Evolutionary conservation across 345 rosid genomes (phyloP).

Genomic region (Brassica nigra): DNA sequence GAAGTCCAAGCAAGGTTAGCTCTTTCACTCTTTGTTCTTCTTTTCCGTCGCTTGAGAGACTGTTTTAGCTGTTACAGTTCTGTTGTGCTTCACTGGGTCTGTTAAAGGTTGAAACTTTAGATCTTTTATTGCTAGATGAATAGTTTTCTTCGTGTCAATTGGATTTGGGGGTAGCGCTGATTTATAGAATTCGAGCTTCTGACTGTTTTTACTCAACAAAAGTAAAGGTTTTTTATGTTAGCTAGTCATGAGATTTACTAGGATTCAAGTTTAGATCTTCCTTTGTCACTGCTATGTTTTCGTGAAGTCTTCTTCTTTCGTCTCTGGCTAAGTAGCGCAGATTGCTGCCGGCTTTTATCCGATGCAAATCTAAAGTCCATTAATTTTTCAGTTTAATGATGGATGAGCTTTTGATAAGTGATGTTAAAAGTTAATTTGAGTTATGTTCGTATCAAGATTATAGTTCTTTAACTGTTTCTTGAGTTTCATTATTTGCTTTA

Average conservation of each 20-base stretch:
- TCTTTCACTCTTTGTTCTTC: slow-evolving; percentile 22
- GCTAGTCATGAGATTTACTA: slow-evolving; percentile 3
- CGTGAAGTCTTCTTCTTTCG: not conserved
- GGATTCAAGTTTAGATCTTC: slow-evolving; percentile 1
- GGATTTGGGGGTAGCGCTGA: not conserved
- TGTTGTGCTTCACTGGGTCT: slow-evolving; percentile 3
- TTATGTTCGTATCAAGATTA: not conserved
- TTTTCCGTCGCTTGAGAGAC: slow-evolving; percentile 6
- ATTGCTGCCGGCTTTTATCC: slow-evolving; percentile 1
- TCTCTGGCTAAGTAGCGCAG: not conserved
- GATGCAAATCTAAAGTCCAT: slow-evolving; percentile 9
- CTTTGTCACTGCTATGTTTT: slow-evolving; percentile 10
- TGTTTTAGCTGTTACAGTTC: slow-evolving; percentile 2
- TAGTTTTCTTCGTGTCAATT: slow-evolving; percentile 12
- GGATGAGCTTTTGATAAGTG: slow-evolving; percentile 11
- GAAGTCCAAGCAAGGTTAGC: slow-evolving; percentile 64
- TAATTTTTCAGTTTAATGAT: not conserved
- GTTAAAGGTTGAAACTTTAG: slow-evolving; percentile 4
- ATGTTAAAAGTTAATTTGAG: not conserved
- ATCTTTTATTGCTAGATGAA: slow-evolving; percentile 1
- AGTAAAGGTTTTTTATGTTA: not conserved
- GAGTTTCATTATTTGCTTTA: slow-evolving; percentile 5
- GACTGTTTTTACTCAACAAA: not conserved
- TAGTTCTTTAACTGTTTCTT: not conserved
- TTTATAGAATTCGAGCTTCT: not conserved